Evolutionary conservation across 306 rosid species (phyloP).

Genomic region (Medicago lupulina): DNA sequence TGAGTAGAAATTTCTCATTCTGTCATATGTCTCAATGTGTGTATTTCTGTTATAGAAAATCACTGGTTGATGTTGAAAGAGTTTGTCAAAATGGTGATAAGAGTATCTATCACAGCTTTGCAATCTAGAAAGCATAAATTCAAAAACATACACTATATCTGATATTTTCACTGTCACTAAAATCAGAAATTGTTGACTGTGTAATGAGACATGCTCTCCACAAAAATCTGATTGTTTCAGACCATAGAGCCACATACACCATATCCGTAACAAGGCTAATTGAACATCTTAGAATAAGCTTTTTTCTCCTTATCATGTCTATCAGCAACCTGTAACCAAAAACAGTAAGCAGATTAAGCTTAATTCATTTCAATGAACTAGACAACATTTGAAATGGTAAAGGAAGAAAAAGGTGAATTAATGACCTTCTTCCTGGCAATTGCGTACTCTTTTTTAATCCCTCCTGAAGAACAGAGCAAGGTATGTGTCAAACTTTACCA

Average conservation of each 20-base stretch:
- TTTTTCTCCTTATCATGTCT: slow-evolving; percentile 77
- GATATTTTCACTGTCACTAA: slow-evolving; percentile 37
- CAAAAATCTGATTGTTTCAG: slow-evolving; percentile 30
- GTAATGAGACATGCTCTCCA: slow-evolving; percentile 38
- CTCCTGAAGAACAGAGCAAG: slow-evolving; percentile 58
- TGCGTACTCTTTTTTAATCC: slow-evolving; percentile 81
- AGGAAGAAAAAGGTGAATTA: slow-evolving; percentile 14
- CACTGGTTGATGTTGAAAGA: slow-evolving; percentile 32
- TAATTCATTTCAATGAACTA: slow-evolving; percentile 7
- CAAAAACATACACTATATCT: slow-evolving; percentile 38
- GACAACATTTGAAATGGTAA: not conserved
- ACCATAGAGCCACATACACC: slow-evolving; percentile 27
- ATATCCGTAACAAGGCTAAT: slow-evolving; percentile 42
- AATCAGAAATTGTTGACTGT: slow-evolving; percentile 36
- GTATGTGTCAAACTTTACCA: slow-evolving; percentile 18
- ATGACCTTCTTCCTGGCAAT: slow-evolving; percentile 78
- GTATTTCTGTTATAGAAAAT: slow-evolving; percentile 33
- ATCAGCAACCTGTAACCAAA: slow-evolving; percentile 65
- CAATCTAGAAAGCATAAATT: slow-evolving; percentile 24
- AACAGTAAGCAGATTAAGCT: slow-evolving; percentile 5
- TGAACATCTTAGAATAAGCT: slow-evolving; percentile 87
- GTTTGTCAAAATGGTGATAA: slow-evolving; percentile 30
- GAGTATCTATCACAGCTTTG: slow-evolving; percentile 27
- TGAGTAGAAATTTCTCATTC: slow-evolving; percentile 19
- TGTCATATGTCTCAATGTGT: slow-evolving; percentile 31